phyloP scores from a whole-genome alignment of 192 early-diverging fungal genomes.

The Mortierella claussenii region DNA sequence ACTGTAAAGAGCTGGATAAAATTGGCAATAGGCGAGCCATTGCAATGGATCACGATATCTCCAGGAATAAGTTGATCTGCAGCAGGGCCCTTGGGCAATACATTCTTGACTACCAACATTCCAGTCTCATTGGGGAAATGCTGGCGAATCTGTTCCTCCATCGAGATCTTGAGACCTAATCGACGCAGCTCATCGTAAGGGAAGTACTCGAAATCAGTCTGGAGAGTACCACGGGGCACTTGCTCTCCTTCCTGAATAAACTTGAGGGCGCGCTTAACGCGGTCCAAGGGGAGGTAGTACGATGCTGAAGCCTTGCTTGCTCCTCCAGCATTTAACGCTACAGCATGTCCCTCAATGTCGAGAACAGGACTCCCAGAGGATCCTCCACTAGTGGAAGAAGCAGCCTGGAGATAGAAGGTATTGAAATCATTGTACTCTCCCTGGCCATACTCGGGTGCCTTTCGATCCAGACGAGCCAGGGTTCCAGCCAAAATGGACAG shows the following conservation, averaged over 20 bases:
- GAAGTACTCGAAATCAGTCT: slow-evolving; percentile 74
- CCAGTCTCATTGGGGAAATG: slow-evolving; percentile 74
- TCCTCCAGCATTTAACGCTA: slow-evolving; percentile 81
- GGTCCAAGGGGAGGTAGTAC: slow-evolving; percentile 82
- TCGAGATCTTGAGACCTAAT: slow-evolving; percentile 72
- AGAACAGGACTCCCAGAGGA: slow-evolving; percentile 83
- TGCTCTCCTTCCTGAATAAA: slow-evolving; percentile 62
- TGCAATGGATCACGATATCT: slow-evolving; percentile 76
- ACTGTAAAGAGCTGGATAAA: slow-evolving; percentile 74
- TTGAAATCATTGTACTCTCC: slow-evolving; percentile 84
- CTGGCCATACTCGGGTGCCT: slow-evolving; percentile 74
- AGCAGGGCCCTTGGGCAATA: slow-evolving; percentile 79
- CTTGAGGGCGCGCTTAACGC: slow-evolving; percentile 72
- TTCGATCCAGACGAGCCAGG: slow-evolving; percentile 76
- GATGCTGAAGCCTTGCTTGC: slow-evolving; percentile 74
- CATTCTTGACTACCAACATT: slow-evolving; percentile 71
- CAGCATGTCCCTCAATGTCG: slow-evolving; percentile 79
- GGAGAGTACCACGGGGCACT: slow-evolving; percentile 81
- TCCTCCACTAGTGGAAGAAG: slow-evolving; percentile 79
- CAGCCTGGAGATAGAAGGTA: slow-evolving; percentile 84
- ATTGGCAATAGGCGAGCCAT: slow-evolving; percentile 72
- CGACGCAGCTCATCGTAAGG: slow-evolving; percentile 80
- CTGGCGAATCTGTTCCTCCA: slow-evolving; percentile 71
- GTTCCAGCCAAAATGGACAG: slow-evolving; percentile 80
- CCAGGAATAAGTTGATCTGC: slow-evolving; percentile 69